Percentiles rank a stretch among this genome's conserved stretches.
Evolutionary conservation across 108 stramenopile species (phyloP).

Genomic region (Conticribra guillardii): DNA sequence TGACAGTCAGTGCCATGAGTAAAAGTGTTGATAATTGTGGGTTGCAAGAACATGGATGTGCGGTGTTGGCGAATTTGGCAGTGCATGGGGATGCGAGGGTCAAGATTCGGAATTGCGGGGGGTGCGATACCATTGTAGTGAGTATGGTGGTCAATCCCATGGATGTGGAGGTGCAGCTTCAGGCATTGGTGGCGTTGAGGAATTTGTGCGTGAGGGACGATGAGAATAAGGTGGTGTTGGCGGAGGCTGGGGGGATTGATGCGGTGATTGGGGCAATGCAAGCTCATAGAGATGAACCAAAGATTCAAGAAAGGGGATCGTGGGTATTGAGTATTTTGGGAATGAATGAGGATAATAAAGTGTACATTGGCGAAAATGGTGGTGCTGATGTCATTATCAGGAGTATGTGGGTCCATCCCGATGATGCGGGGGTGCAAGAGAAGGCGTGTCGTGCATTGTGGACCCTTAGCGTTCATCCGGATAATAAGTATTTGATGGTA

Average conservation of each 20-base stretch:
- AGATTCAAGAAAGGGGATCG: constrained; percentile 66
- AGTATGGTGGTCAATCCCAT: constrained; percentile 79
- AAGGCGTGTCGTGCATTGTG: constrained; percentile 68
- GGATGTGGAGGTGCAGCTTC: constrained; percentile 56
- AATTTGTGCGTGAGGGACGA: constrained; percentile 70
- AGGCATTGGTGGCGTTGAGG: constrained; percentile 61
- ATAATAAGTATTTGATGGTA: constrained; percentile 25
- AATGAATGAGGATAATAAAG: constrained; percentile 55
- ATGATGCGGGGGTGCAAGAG: constrained; percentile 58
- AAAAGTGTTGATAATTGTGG: constrained; percentile 49
- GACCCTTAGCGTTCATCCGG: constrained; percentile 48
- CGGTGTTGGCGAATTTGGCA: constrained; percentile 63
- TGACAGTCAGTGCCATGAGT: constrained; percentile 66
- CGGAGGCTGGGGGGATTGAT: constrained; percentile 69
- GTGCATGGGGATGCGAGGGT: constrained; percentile 52
- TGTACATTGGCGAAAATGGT: constrained; percentile 68
- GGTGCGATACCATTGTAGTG: constrained; percentile 64
- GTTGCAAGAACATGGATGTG: constrained; percentile 69
- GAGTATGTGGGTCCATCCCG: constrained; percentile 74
- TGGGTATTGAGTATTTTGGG: constrained; percentile 68
- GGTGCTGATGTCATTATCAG: constrained; percentile 72
- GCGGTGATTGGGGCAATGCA: constrained; percentile 75
- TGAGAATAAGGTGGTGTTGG: constrained; percentile 63
- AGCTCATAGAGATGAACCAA: constrained; percentile 60
- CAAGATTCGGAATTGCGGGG: constrained; percentile 52